Evolutionary conservation across 768 basidiomycete species (phyloP).

Genomic region (Podaxis rugospora): DNA sequence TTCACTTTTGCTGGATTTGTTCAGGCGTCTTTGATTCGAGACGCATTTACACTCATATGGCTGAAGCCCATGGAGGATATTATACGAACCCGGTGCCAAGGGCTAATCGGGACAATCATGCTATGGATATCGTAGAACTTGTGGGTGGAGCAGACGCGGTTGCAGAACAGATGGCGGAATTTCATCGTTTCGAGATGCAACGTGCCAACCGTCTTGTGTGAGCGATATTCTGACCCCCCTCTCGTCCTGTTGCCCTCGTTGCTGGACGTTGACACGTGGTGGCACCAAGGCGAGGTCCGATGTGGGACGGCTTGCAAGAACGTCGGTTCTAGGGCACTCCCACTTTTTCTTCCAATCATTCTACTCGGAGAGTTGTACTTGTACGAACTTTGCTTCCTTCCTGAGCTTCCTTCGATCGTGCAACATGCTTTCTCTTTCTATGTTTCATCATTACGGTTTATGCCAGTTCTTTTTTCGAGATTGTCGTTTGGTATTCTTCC

Average conservation of each 20-base stretch:
- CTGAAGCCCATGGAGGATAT: conserved; percentile 7
- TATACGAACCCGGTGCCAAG: neutral
- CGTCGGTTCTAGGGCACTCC: too few species aligned
- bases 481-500: too few species aligned
- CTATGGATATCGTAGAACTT: neutral
- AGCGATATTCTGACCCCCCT: neutral
- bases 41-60: conserved; percentile 12
- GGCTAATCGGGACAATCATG: neutral
- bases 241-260: neutral
- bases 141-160: neutral
- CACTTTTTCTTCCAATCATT: too few species aligned
- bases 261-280: too few species aligned
- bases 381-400: neutral
- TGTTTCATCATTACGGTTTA: too few species aligned
- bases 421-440: too few species aligned
- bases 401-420: too few species aligned
- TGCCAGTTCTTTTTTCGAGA: too few species aligned
- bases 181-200: neutral
- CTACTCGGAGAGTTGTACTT: neutral
- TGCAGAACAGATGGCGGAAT: conserved; percentile 2
- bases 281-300: too few species aligned
- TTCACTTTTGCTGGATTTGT: conserved; percentile 29
- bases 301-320: too few species aligned
- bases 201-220: neutral
- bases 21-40: conserved; percentile 9